Conservation (phyloP, 441 rosid genomes). For the Theobroma grandiflorum region DNA sequence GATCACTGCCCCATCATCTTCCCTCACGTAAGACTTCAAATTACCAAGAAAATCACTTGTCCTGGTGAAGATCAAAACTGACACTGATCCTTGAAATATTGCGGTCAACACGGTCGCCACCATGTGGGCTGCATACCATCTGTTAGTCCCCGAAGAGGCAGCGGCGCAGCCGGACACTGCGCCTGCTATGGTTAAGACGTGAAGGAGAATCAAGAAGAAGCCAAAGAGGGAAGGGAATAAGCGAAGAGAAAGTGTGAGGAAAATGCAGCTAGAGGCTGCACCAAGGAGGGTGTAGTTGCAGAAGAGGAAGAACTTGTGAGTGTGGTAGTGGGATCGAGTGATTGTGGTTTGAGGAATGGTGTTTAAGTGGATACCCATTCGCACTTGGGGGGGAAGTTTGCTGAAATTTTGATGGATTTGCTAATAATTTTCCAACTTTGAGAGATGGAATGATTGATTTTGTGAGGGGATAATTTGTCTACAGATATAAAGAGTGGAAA, state of each 20-base stretch:
- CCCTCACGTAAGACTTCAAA: conserved; percentile 73
- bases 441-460: not conserved
- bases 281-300: conserved; percentile 89
- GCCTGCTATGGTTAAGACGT: conserved; percentile 65
- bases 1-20: conserved; percentile 75
- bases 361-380: conserved; percentile 40
- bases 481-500: not conserved
- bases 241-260: conserved; percentile 89
- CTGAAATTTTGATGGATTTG: not conserved
- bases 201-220: conserved; percentile 81
- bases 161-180: conserved; percentile 81
- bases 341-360: conserved; percentile 28
- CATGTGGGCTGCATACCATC: conserved; percentile 84
- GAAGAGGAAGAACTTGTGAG: conserved; percentile 73
- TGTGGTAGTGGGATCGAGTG: conserved; percentile 51
- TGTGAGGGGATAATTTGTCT: not conserved
- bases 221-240: conserved; percentile 81
- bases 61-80: conserved; percentile 74
- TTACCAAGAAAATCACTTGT: conserved; percentile 61
- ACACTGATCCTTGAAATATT: conserved; percentile 86
- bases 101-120: conserved; percentile 80
- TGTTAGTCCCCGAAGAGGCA: conserved; percentile 52
- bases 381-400: not conserved
- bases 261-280: conserved; percentile 90
- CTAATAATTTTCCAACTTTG: not conserved